Evolutionary conservation across 2,329 filamentous ascomycete genomes (phyloP).

Genomic region (Apiospora pterosperma): DNA sequence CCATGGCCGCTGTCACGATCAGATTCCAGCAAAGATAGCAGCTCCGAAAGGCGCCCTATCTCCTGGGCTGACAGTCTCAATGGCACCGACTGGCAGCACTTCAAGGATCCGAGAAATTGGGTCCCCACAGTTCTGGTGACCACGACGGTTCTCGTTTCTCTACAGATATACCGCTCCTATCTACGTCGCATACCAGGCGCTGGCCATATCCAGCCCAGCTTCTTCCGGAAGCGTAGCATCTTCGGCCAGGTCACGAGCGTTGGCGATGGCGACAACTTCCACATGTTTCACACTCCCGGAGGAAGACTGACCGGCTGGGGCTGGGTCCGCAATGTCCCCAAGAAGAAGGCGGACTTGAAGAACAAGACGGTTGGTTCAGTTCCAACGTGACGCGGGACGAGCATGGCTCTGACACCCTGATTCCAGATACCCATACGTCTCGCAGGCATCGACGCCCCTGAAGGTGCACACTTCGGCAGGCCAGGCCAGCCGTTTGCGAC

Average conservation of each 20-base stretch:
- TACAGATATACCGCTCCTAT: constrained; percentile 69
- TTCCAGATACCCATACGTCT: constrained; percentile 79
- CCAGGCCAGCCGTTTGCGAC: constrained; percentile 79
- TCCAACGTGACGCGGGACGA: neutral
- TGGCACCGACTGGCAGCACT: constrained; percentile 50
- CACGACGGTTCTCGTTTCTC: constrained; percentile 47
- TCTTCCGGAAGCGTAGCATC: constrained; percentile 72
- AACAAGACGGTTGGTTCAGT: constrained; percentile 66
- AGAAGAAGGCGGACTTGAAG: constrained; percentile 63
- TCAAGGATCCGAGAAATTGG: constrained; percentile 51
- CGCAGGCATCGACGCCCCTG: constrained; percentile 90
- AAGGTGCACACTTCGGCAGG: constrained; percentile 86
- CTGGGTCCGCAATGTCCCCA: constrained; percentile 78
- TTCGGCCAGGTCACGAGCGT: constrained; percentile 89
- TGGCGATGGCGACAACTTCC: constrained; percentile 94
- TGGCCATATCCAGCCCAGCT: constrained; percentile 68
- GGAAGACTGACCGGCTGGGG: constrained; percentile 85
- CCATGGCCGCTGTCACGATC: constrained; percentile 26
- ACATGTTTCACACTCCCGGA: constrained; percentile 92
- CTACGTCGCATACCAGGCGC: constrained; percentile 81
- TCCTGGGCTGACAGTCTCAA: constrained; percentile 41
- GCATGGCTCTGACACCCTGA: neutral
- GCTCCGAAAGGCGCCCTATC: constrained; percentile 30
- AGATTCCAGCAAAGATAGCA: constrained; percentile 16
- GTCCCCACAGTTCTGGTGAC: constrained; percentile 53